phyloP scores from a whole-genome alignment of 2,329 filamentous ascomycete species.

The Fusarium sp. region DNA sequence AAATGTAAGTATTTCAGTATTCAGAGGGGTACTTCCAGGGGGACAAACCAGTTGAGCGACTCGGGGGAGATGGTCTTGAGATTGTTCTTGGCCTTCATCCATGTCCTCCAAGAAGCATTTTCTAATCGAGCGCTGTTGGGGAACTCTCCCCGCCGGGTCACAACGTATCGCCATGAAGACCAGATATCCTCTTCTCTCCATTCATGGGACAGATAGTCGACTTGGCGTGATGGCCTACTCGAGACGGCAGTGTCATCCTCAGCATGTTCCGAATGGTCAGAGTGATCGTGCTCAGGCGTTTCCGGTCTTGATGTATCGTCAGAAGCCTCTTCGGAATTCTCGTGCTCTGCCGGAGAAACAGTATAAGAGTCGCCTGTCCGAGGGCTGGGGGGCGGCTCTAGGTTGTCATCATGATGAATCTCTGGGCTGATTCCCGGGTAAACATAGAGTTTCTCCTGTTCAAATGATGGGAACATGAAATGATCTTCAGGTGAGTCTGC shows the following conservation, averaged over 20 bases:
- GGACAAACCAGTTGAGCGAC: conserved; percentile 83
- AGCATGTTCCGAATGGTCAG: conserved; percentile 62
- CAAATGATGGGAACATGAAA: conserved; percentile 57
- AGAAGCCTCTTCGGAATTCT: conserved; percentile 53
- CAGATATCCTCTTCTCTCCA: conserved; percentile 97
- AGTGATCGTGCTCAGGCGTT: conserved; percentile 58
- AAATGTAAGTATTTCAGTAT: conserved; percentile 43
- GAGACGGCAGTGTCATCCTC: conserved; percentile 83
- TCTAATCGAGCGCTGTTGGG: conserved; percentile 84
- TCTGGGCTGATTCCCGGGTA: conserved; percentile 41
- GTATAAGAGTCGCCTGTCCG: conserved; percentile 60
- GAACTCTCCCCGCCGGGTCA: conserved; percentile 80
- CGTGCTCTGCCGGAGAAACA: conserved; percentile 63
- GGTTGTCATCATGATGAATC: conserved; percentile 48
- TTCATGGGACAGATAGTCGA: conserved; percentile 94
- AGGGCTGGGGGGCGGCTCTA: conserved; percentile 62
- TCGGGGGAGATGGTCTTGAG: conserved; percentile 90
- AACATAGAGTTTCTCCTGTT: conserved; percentile 57
- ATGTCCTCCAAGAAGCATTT: conserved; percentile 97
- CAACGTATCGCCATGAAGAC: conserved; percentile 95
- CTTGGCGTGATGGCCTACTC: conserved; percentile 81
- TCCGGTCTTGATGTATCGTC: conserved; percentile 63
- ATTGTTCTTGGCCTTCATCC: conserved; percentile 91
- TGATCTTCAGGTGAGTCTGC: conserved; percentile 58
- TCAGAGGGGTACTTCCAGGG: not conserved